Base-by-base conservation (phyloP, 2,329 filamentous ascomycete species). In the Fusarium praegraminearum region DNA sequence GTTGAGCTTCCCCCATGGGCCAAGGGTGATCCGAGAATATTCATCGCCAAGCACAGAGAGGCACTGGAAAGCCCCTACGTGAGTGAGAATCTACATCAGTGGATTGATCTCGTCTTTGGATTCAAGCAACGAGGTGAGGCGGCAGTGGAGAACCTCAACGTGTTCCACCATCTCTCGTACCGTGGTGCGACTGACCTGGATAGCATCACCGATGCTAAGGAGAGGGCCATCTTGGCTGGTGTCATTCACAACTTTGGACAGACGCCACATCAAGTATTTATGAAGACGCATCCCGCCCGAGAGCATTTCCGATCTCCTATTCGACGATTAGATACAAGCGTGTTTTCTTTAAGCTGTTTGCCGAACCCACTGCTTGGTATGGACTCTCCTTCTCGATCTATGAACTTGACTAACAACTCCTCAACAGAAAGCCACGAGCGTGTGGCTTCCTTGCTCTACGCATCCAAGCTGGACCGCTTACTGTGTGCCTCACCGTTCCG, bases 161-260 rank as follows among this genome's bases (percentile, higher is more conserved):
- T 99, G 24, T 99, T 98, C 81, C 95, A 98, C 70, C 93, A 97
- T 77, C 86, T 98, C 22, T 98, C 95, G 0, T 99, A 99, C 76
- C 92, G 94, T 65, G 97, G 96, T 9, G 94, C 95, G 4, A 97
- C 93, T 69, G 93, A 99, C 77, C 83, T 99, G 7, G 96, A 99
- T 78, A 90, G 90, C 54, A 98, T 99, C 64, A 89, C 91, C 10
- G 95, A 98, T 76, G 91, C 93, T 1, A 89, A 95, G 58, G 94
- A 98, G 79, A 87, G 94, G 44, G 85, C 94, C 9, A 93, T 95
- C 7, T 95, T 94, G 1, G 98, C 97, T 56, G 93, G 93, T 35
- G 97, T 98, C 72, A 98, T 99, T 73, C 95, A 99, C 80, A 98
- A 98, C 74, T 99, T 99, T 79, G 96, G 96, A 1, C 96, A 99